Base-by-base conservation (phyloP, 768 basidiomycete genomes). In the Phylloporus scabripes region DNA sequence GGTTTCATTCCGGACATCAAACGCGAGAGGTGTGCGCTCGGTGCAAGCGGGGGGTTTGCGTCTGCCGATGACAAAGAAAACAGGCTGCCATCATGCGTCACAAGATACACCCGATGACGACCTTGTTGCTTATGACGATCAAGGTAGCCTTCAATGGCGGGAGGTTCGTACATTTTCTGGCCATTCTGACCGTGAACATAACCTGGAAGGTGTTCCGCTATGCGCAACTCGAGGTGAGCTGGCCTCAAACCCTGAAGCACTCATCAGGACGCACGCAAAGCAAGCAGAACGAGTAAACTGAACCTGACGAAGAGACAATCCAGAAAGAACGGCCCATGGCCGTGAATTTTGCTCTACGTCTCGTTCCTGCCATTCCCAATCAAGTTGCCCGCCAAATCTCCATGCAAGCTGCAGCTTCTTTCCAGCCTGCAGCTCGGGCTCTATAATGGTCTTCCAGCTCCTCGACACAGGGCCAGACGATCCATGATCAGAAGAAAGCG, bases 131-230 rank as follows among this genome's bases (percentile, higher is more conserved):
- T 76, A 58, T 89, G 75, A 41, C 83, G 82, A 51, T 87, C 79
- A 37, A 94, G 70, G 67, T 88, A 96, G 2, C 94, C 94, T 67
- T 97, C 94, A 41, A 95, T 72, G 0, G 81, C 78, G 0, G 84
- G 82, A 2, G 94, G 94, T 58, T 94, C 90, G 29, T 77, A 67
- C 15, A 93, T 60, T 32, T 64, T 69, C 14, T 66, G 73, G 9
- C 75, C 76, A 43, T 41, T 71, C 17, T 51, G 46, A 32, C 75
- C 58, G 54, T 71, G 72, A 42, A 79, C 56, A 48, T 62, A 62
- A 14, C 64, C 77, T 4, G 83, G 78, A 20, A 70, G 74, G 64
- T 97, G 94, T 45, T 82, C 76, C 6, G 80, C 83, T 1, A 86
- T 69, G 5, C 90, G 82, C 38, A 96, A 68, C 61, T 96, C 91